A percentile compares a stretch with the other conserved stretches of the same genome.
Evolutionary conservation across 345 rosid species (phyloP).

Genomic region (Pelargonium nanum): DNA sequence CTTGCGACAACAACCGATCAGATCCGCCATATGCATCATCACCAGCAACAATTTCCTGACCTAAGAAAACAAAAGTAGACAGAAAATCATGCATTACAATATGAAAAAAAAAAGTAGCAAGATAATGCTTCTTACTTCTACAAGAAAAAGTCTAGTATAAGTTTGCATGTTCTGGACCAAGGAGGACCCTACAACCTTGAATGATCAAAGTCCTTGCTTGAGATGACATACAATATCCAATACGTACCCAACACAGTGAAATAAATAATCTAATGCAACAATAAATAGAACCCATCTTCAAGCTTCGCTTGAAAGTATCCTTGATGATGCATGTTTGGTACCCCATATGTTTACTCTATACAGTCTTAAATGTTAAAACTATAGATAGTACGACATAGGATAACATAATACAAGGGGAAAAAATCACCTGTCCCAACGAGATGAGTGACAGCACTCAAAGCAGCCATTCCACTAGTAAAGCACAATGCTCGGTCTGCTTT

Average conservation of each 20-base stretch:
- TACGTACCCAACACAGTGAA: not conserved
- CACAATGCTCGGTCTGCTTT: slow-evolving; percentile 94
- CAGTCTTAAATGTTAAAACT: too few relatives aligned
- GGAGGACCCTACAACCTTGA: not conserved
- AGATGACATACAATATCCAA: not conserved
- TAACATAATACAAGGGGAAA: not conserved
- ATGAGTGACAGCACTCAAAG: slow-evolving; percentile 70
- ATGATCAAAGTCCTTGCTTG: not conserved
- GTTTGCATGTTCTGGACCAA: not conserved
- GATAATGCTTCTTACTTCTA: not conserved
- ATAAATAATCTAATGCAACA: not conserved
- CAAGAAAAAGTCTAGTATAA: not conserved
- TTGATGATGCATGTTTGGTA: too few relatives aligned
- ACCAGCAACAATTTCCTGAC: slow-evolving; percentile 85
- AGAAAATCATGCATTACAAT: not conserved
- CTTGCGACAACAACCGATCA: slow-evolving; percentile 74
- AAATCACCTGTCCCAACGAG: slow-evolving; percentile 55
- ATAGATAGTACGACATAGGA: too few relatives aligned
- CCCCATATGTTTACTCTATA: too few relatives aligned
- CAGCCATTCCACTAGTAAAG: slow-evolving; percentile 99
- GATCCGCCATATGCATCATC: slow-evolving; percentile 95
- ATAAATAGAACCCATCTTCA: too few relatives aligned
- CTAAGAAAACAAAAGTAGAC: slow-evolving; percentile 16
- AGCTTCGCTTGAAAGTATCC: too few relatives aligned
- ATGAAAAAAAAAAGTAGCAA: not conserved